Base-by-base conservation (phyloP, 768 basidiomycete species). In the Tricholoma hemisulphureum region DNA sequence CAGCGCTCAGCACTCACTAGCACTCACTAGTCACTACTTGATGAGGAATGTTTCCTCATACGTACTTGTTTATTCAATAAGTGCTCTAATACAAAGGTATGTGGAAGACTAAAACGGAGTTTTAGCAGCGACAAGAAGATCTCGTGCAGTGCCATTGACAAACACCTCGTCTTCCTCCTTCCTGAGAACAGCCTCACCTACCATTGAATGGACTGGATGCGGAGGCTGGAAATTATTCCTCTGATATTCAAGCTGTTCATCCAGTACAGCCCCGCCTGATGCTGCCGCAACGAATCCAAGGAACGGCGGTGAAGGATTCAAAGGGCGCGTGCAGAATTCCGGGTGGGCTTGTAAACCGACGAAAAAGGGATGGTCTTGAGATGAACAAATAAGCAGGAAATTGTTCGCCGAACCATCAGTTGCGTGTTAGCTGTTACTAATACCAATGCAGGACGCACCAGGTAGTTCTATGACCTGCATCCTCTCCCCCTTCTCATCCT, bases 261-360 rank as follows among this genome's bases (percentile, higher is more conserved):
- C 75, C 4, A 98, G 80, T 0, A 85, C 80, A 10, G 64, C 53
- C 8, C 60, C 41, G 3, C 77, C 74, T 10, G 78, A 76, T 0
- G 97, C 77, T 1, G 97, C 94, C 4, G 96, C 86, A 48, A 99
- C 83, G 70, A 99, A 89, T 13, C 97, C 97, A 53, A 99, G 87
- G 86, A 98, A 98, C 0, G 95, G 89, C 0, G 97, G 97, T 0
- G 94, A 97, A 1, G 97, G 97, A 75, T 99, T 98, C 41, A 99
- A 79, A 2, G 97, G 97, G 26, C 97, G 87, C 21, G 97, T 95
- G 78, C 96, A 98, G 77, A 99, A 95, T 73, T 99, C 97, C 0
- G 97, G 97, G 67, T 99, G 97, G 1, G 97, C 93, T 76, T 99
- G 97, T 43, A 99, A 79, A 21, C 86, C 97, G 43, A 96, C 76